A percentile compares a stretch with the other conserved stretches of the same genome.
phyloP scores from a whole-genome alignment of 495 filamentous ascomycete species.

The Penicillium cosmopolitanum region DNA sequence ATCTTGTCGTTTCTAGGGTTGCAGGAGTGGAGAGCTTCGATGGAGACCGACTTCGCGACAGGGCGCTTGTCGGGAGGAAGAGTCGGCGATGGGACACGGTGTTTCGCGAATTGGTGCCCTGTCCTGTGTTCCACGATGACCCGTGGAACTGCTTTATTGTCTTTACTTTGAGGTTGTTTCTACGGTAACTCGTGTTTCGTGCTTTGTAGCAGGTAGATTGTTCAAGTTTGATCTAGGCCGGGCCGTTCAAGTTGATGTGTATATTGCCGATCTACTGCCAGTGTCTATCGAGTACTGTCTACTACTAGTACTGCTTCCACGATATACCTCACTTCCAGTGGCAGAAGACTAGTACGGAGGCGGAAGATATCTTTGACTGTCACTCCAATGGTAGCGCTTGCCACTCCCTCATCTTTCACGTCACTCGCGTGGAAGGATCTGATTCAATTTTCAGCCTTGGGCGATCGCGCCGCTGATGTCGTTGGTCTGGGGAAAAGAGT shows the following conservation, averaged over 20 bases:
- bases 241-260: not conserved
- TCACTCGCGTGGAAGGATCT: not conserved
- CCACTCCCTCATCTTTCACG: not conserved
- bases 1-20: constrained; percentile 3
- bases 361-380: no score
- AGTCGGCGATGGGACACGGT: not conserved
- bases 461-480: constrained; percentile 33
- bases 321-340: no score
- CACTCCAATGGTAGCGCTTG: not conserved
- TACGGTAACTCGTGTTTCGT: constrained; percentile 1
- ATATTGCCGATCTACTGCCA: no score
- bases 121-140: not conserved
- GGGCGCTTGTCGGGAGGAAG: not conserved
- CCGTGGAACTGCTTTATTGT: not conserved
- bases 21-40: constrained; percentile 19
- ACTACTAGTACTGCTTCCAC: no score
- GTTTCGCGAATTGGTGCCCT: not conserved
- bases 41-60: not conserved
- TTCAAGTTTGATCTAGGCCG: no score
- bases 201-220: not conserved
- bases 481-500: constrained; percentile 22
- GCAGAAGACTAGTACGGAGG: no score
- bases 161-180: not conserved
- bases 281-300: no score
- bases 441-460: constrained; percentile 20